A percentile compares a stretch with the other conserved stretches of the same genome.
These are phyloP conservation scores for Narthecium ossifragum DNA, from an alignment of 106 monocot genomes.

Conservation along the genomic window DNA sequence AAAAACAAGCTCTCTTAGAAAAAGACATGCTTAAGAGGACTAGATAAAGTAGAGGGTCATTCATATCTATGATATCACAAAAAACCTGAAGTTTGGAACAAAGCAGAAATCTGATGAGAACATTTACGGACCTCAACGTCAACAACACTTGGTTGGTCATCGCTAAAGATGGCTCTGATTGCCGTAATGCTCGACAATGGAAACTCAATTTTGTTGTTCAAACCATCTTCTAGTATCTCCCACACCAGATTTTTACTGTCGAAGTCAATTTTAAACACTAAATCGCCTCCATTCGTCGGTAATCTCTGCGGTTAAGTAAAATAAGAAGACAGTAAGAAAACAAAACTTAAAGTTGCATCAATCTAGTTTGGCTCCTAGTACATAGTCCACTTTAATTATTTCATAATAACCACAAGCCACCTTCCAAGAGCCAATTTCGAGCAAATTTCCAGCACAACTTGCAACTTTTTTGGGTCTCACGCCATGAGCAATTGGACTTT, in stretches of 20 bases:
- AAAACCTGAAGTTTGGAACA: too few relatives aligned
- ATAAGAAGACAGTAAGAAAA: background rate
- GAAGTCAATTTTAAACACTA: slow-evolving; percentile 19
- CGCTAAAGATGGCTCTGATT: slow-evolving; percentile 8
- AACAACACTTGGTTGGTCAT: slow-evolving; percentile 7
- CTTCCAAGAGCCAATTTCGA: slow-evolving; percentile 24
- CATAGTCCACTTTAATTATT: background rate
- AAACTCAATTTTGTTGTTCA: slow-evolving; percentile 23
- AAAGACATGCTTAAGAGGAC: background rate
- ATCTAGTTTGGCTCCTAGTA: too few relatives aligned
- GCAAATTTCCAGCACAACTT: slow-evolving; percentile 5
- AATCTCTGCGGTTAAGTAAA: background rate
- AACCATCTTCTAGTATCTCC: slow-evolving; percentile 19
- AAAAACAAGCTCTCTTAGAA: background rate
- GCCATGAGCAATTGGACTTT: slow-evolving; percentile 10
- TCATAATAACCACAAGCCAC: background rate
- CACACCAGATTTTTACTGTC: slow-evolving; percentile 16
- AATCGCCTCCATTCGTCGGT: slow-evolving; percentile 8
- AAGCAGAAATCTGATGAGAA: too few relatives aligned
- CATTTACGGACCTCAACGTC: slow-evolving; percentile 10
- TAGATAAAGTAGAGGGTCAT: background rate
- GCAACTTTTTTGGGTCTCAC: slow-evolving; percentile 21
- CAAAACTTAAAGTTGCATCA: too few relatives aligned
- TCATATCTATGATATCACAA: background rate
- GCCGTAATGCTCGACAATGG: slow-evolving; percentile 19